phyloP scores from a whole-genome alignment of 2,329 filamentous ascomycete genomes.

The Trichoderma koningiopsis region DNA sequence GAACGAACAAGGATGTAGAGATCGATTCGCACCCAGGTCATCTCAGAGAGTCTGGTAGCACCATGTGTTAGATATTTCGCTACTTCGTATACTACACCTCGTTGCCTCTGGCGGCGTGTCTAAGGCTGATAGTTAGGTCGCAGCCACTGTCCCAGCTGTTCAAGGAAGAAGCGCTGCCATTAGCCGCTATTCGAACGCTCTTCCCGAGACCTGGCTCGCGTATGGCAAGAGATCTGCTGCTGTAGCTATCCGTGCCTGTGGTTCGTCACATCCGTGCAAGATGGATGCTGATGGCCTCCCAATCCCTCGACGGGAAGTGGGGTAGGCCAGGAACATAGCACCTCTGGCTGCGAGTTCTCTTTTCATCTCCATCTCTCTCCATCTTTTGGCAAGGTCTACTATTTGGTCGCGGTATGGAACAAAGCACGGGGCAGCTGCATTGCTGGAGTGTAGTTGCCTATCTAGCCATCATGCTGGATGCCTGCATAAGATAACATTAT shows the following conservation, averaged over 20 bases:
- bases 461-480: background rate
- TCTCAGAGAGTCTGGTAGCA: no score
- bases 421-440: background rate
- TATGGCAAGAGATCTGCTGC: background rate
- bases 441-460: background rate
- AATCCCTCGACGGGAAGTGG: background rate
- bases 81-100: background rate
- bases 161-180: background rate
- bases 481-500: background rate
- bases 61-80: background rate
- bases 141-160: background rate
- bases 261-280: background rate
- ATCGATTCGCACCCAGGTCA: background rate
- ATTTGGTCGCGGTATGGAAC: background rate
- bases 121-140: background rate
- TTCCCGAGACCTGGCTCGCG: background rate
- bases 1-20: background rate
- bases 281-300: background rate
- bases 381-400: background rate
- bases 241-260: background rate
- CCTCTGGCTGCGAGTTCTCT: background rate
- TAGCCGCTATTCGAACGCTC: background rate
- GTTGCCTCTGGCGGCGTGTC: background rate
- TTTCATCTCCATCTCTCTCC: background rate
- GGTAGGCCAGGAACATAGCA: background rate